Base-by-base conservation (phyloP, 192 early-diverging fungal genomes). In the Umbelopsis sp. region DNA sequence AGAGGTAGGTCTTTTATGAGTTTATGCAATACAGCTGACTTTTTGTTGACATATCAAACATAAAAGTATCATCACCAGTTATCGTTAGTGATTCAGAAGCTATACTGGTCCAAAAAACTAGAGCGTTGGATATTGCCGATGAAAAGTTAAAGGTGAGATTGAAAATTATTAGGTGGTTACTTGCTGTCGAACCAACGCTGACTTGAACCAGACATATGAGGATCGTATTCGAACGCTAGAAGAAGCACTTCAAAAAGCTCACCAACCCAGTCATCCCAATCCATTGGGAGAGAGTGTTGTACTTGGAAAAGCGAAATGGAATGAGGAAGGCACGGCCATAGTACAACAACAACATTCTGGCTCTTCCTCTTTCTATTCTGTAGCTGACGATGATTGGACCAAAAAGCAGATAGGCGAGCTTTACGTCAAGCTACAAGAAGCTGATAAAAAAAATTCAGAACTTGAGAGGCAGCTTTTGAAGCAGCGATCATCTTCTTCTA, bases 191-290 rank as follows among this genome's bases (percentile, higher is more conserved):
- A 41, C 5, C 2, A 41, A 0, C 37, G 6, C 37, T 11, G 53
- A 65, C 47, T 41, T 41, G 9, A 11, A 15, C 11, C 22, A 20
- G 50, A 15, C 12, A 76, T 61, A 61, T n/a, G 79, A 83, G 53
- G 33, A 70, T 13, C 77, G 82, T 46, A 83, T 83, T 41, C 74
- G 72, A 37, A 66, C 67, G 6, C 74, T 83, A 0, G 82, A 83
- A 41, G 80, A 78, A 18, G 73, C 65, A 21, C 49, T 83, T 18
- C 78, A 83, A 23, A 71, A 70, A 48, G 76, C 76, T 58, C 79
- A 75, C 46, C 68, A 74, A 11, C 69, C 77, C n/a, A 35, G 25
- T 20, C 21, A 37, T 35, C 13, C 55, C 8, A 35, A 25, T 2
- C 30, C 30, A 5, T 18, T 61, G 30, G 55, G 55, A 13, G 55